These are phyloP conservation scores for Exophiala sideris DNA, from an alignment of 2,329 filamentous ascomycete genomes.

Conservation along the genomic window DNA sequence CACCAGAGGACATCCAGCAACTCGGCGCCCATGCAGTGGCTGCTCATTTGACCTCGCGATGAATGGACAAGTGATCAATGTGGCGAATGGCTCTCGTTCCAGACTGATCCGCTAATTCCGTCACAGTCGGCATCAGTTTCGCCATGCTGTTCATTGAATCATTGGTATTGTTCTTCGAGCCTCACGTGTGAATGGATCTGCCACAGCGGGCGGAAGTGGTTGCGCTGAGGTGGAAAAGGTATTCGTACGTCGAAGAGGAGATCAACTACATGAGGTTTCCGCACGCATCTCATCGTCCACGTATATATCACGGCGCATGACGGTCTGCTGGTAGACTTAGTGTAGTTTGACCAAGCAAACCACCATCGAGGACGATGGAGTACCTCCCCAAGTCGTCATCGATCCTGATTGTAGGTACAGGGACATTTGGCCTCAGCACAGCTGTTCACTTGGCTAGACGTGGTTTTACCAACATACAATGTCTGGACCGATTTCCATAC, in stretches of 20 bases:
- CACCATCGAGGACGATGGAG: neutral
- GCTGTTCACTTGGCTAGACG: constrained; percentile 32
- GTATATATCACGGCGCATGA: neutral
- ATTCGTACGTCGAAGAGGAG: neutral
- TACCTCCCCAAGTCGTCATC: constrained; percentile 9
- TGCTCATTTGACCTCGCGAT: neutral
- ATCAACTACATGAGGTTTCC: neutral
- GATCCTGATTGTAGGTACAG: constrained; percentile 49
- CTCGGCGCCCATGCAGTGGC: neutral
- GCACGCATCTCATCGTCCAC: neutral
- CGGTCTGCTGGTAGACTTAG: neutral
- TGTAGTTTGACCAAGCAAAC: neutral
- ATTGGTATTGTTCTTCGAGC: neutral
- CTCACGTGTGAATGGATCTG: neutral
- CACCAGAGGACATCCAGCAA: neutral
- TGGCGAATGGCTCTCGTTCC: neutral
- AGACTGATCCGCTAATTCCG: neutral
- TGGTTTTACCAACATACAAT: constrained; percentile 41
- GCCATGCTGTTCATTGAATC: neutral
- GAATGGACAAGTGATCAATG: neutral
- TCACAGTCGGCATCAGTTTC: constrained; percentile 7
- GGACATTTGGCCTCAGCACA: constrained; percentile 52
- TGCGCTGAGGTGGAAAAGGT: neutral
- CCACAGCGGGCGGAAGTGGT: neutral
- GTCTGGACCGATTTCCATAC: constrained; percentile 5